These are phyloP conservation scores for Cryomyces antarcticus DNA, from an alignment of 495 filamentous ascomycete species.

Conservation along the genomic window DNA sequence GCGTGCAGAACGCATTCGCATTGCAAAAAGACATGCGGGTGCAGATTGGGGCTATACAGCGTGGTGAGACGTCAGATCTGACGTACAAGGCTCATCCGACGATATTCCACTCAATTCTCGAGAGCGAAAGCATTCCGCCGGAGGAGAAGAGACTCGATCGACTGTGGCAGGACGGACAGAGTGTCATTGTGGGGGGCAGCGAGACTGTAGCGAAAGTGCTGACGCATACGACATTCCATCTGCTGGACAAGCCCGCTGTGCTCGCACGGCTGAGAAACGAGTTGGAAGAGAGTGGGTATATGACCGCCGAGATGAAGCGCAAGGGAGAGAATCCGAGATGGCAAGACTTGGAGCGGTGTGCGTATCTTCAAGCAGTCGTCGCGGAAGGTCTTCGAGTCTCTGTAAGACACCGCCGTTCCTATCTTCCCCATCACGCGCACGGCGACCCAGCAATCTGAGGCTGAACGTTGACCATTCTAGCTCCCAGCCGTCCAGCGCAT, in stretches of 20 bases:
- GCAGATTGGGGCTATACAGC: neutral
- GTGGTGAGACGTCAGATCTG: neutral
- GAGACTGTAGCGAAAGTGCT: slow-evolving; percentile 8
- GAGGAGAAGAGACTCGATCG: slow-evolving; percentile 4
- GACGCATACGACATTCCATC: slow-evolving; percentile 3
- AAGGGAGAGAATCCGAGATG: neutral
- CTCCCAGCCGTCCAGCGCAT: neutral
- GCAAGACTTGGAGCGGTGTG: slow-evolving; percentile 15
- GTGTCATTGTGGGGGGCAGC: slow-evolving; percentile 6
- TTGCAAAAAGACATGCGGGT: neutral
- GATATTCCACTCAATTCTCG: slow-evolving; percentile 5
- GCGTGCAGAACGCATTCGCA: neutral
- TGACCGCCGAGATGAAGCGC: neutral
- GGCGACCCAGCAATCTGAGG: no score
- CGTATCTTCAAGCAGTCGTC: slow-evolving; percentile 12
- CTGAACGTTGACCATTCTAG: no score
- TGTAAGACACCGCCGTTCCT: no score
- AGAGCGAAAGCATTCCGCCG: slow-evolving; percentile 4
- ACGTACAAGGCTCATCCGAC: slow-evolving; percentile 2
- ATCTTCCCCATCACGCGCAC: no score
- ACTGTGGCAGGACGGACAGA: slow-evolving; percentile 6
- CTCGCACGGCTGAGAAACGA: slow-evolving; percentile 4
- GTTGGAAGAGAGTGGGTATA: slow-evolving; percentile 2
- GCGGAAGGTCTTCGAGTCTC: no score
- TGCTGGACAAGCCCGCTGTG: slow-evolving; percentile 6